Evolutionary conservation across 805 yeast species (phyloP), one percentile per base, ranked within the genome.

Genomic region (Candida maesae): DNA sequence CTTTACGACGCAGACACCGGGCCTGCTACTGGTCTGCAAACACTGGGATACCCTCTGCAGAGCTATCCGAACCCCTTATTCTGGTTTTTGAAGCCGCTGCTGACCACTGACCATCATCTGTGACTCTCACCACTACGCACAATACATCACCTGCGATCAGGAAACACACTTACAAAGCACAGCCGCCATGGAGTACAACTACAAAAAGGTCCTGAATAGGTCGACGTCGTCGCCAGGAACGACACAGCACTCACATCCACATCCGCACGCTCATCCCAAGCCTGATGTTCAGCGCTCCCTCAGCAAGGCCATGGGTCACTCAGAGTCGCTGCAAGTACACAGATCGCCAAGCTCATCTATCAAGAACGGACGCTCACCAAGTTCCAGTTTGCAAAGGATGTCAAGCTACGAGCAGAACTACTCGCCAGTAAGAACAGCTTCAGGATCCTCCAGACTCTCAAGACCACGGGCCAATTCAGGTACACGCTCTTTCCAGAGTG

Each of bases 401-500:
- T 27, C 56, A 14, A 36, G 50, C n/a, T 36, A 42, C 10, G 58
- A 55, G 2, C 47, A 46, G 20, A 28, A 47, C 2, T 53, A 53
- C 33, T 49, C 58, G 1, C 58, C 60, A 1, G 53, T 36, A 2
- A 54, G 61, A 50, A 51, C 59, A 0, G 51, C 56, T 3, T 51
- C 59, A 1, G 47, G 39, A 9, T 44, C 59, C 1, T 36, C 38
- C 13, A 37, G 60, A 20, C 28, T 42, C 13, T 16, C 38, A 6
- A 53, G 49, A 14, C 42, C 51, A n/a, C 42, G 61, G 33, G 39
- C 49, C 11, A 43, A 47, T 35, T 44, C 56, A 7, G 47, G 49
- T 3, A 28, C 48, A 26, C 55, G 53, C 35, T 55, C 60, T 33
- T 52, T 50, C n/a, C 52, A 51, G 29, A 47, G 38, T 33, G 51